These are phyloP conservation scores for Tolypocladium cylindrosporum DNA, from an alignment of 2,329 filamentous ascomycete genomes.

Conservation along the genomic window DNA sequence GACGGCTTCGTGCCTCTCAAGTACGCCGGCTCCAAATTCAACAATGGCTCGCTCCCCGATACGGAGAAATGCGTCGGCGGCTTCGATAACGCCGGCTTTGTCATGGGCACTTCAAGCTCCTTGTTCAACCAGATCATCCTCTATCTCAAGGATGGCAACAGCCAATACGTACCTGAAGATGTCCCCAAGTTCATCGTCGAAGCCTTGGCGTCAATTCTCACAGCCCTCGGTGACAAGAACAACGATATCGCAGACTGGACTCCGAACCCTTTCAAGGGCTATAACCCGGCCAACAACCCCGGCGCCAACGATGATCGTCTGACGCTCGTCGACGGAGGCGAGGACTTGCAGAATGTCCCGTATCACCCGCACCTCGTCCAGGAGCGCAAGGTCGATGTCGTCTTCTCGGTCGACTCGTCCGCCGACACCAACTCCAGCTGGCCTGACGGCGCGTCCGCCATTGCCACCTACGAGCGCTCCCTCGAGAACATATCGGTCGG, in stretches of 20 bases:
- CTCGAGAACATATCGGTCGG: conserved; percentile 38
- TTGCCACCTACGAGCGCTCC: conserved; percentile 47
- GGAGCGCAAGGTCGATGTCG: conserved; percentile 45
- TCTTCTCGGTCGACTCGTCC: conserved; percentile 55
- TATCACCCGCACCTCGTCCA: conserved; percentile 51
- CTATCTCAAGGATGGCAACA: conserved; percentile 47
- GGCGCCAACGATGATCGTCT: conserved; percentile 39
- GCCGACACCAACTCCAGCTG: conserved; percentile 49
- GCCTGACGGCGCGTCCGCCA: conserved; percentile 51
- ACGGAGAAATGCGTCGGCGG: conserved; percentile 44
- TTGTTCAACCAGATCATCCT: conserved; percentile 67
- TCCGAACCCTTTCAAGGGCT: conserved; percentile 49
- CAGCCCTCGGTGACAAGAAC: conserved; percentile 43
- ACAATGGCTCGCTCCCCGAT: conserved; percentile 32
- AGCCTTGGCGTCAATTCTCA: conserved; percentile 39
- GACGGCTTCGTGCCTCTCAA: conserved; percentile 48
- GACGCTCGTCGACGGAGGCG: conserved; percentile 71
- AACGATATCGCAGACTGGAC: conserved; percentile 68
- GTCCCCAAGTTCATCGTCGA: conserved; percentile 30
- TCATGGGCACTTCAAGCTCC: conserved; percentile 74
- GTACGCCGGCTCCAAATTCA: conserved; percentile 51
- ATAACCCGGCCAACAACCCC: conserved; percentile 34
- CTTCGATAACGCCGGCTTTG: conserved; percentile 69
- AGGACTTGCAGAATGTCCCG: conserved; percentile 72
- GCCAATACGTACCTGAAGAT: conserved; percentile 39